phyloP scores from a whole-genome alignment of 352 stramenopile genomes.

The Globisporangium nodosum region DNA sequence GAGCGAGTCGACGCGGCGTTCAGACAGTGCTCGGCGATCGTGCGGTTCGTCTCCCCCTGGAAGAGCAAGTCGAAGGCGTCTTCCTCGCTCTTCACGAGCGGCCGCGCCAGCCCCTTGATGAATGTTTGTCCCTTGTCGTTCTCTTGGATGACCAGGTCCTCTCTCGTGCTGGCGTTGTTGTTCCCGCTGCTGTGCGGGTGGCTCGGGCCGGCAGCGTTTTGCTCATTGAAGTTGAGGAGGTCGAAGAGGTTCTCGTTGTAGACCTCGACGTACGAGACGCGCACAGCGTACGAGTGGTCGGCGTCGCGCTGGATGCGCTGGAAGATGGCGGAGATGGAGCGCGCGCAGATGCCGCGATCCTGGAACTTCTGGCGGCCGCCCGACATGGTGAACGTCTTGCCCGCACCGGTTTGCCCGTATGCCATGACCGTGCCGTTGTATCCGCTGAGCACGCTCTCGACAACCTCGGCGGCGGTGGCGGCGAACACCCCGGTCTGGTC shows the following conservation, averaged over 20 bases:
- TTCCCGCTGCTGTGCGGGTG: conserved; percentile 15
- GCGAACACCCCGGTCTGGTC: conserved; percentile 52
- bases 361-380: conserved; percentile 52
- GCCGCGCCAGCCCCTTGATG: conserved; percentile 49
- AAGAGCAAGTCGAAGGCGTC: conserved; percentile 76
- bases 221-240: conserved; percentile 45
- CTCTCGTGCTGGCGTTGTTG: conserved; percentile 9
- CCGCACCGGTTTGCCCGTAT: conserved; percentile 68
- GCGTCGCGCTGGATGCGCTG: conserved; percentile 37
- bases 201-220: not conserved
- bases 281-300: conserved; percentile 46
- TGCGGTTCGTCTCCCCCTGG: conserved; percentile 69
- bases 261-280: conserved; percentile 82
- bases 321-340: conserved; percentile 53
- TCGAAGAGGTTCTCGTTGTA: conserved; percentile 90
- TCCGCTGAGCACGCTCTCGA: conserved; percentile 53
- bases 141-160: conserved; percentile 51
- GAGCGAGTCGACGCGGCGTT: conserved; percentile 73
- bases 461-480: conserved; percentile 34
- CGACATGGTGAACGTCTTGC: conserved; percentile 74
- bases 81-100: conserved; percentile 56
- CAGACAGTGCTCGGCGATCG: conserved; percentile 75
- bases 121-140: conserved; percentile 66
- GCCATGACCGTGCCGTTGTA: conserved; percentile 78
- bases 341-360: conserved; percentile 55